Evolutionary conservation across 2,329 filamentous ascomycete genomes (phyloP), one percentile per base, ranked within the genome.

Genomic region (Pseudogymnoascus sp.): DNA sequence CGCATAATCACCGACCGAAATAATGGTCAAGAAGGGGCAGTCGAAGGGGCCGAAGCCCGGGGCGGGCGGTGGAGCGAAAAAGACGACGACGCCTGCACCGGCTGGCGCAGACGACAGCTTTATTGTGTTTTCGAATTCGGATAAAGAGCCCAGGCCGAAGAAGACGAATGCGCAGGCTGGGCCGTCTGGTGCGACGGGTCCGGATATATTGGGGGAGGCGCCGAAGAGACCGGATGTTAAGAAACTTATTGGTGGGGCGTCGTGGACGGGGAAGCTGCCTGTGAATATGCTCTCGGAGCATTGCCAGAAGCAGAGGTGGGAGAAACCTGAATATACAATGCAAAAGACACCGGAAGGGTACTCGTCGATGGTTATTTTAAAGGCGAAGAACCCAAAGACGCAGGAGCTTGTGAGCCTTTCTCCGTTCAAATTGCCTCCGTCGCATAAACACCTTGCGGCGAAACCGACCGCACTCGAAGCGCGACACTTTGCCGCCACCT

Each of bases 221-320:
- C 69, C 72, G 10, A 71, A 73, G 62, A 61, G 86, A 69, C 85
- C 84, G 13, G 87, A 86, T 1, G 82, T 83, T 50, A 88, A 88
- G 75, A 91, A 96, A 69, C 79, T 99, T 68, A 96, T 99, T 72
- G 95, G 92, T 44, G 95, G 95, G 60, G 86, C 91, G 64, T 97
- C 92, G 69, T 99, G 95, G 95, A 99, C 95, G 0, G 95, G 95
- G 42, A 99, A 99, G 75, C 79, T 99, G 33, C 95, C 95, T 1
- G 90, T 97, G 67, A 97, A 96, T 73, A 82, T 97, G 71, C 84
- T 97, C 67, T 91, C 90, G 36, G 95, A 97, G 79, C 90, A 96
- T 77, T 97, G 93, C 71, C 92, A 96, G 77, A 96, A 93, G 76
- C 90, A 96, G 75, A 91, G 91, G 74, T 99, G 95, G 95, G 90